Base-by-base conservation (phyloP, 2,329 filamentous ascomycete species). In the Trichoderma asperellum region DNA sequence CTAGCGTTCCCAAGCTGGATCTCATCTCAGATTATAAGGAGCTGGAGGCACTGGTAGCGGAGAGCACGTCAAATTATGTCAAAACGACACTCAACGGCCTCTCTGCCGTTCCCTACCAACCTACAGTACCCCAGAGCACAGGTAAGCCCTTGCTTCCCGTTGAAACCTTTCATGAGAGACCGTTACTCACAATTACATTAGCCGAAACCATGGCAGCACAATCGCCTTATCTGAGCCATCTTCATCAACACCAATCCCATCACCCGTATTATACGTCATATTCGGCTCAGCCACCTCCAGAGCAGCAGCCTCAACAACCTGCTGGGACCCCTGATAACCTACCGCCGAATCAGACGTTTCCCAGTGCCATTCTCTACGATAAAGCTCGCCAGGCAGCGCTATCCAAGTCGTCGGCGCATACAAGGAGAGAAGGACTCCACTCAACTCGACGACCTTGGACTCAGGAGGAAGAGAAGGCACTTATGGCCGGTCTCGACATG, bases 401-500 rank as follows among this genome's bases (percentile, higher is more conserved):
- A 0, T 86, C 85, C 6, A 87, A 88, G 72, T 85, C 84, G 0
- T 84, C 85, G 1, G 83, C 84, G 2, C 86, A 87, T 66, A 83
- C 85, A 2, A 78, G 87, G 34, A 79, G 86, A 53, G 87, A 89
- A 74, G 87, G 87, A 1, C 78, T 86, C 2, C 86, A 88, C 72
- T 88, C 86, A 1, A 88, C 87, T 2, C 87, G 94, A 37, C 87
- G 94, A 34, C 93, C 94, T 0, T 97, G 94, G 94, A 93, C 91
- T 0, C 89, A 91, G 4, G 92, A 96, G 72, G 94, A 97, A 79
- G 94, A 97, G 77, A 93, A 94, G 78, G 93, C 94, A 0, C 84
- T 97, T 21, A 95, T 97, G 91, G 88, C 91, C 60, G 94, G 94
- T 0, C 87, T 97, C 4, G 94, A 96, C 76, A 89, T 91, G 77